Base-by-base conservation (phyloP, 1,139 yeast species). In the Chernovozyma aurita region DNA sequence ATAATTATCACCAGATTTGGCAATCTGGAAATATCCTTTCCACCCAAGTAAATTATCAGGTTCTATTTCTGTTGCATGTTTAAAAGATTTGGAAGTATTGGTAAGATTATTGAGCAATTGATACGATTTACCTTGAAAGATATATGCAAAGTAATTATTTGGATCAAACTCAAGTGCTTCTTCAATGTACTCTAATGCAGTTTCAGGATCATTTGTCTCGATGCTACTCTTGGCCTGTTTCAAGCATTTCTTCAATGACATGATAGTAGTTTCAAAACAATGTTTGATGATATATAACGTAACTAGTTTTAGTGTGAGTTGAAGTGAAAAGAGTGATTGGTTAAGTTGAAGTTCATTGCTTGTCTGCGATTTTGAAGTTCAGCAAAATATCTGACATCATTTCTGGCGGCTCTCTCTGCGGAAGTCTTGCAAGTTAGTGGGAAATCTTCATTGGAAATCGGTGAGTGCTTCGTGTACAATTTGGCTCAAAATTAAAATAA, bases 21-120 rank as follows among this genome's bases (percentile, higher is more conserved):
- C 63, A 1, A 75, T 49, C 31, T 61, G 70, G 42, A 78, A 60
- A 42, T 81, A 68, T 0, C 97, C 97, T 53, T 85, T 87, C 95
- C 95, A 88, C 0, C 92, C 95, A 20, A 75, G 55, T 1, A 78
- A 43, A 37, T 80, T 77, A 1, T 64, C 62, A 0, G 80, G 76
- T 25, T 82, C 77, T 2, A 81, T 36, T 3, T 57, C 50, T 2
- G 77, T 71, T 0, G 96, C 96, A 30, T 55, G 57, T 21, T 55
- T 48, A 47, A 84, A 85, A 2, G 78, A 61, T 2, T 52, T 49
- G 2, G 64, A 51, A 0, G 95, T 82, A 3, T 68, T 59, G 1
- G 54, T 54, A 7, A 53, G 41, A 4, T 73, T 57, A 13, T 63
- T 56, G 39, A 67, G 52, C 24, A 72, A 55, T 40, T 74, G 78